Conservation (phyloP, 139 green algal genomes). For the Haematococcus sp. region DNA sequence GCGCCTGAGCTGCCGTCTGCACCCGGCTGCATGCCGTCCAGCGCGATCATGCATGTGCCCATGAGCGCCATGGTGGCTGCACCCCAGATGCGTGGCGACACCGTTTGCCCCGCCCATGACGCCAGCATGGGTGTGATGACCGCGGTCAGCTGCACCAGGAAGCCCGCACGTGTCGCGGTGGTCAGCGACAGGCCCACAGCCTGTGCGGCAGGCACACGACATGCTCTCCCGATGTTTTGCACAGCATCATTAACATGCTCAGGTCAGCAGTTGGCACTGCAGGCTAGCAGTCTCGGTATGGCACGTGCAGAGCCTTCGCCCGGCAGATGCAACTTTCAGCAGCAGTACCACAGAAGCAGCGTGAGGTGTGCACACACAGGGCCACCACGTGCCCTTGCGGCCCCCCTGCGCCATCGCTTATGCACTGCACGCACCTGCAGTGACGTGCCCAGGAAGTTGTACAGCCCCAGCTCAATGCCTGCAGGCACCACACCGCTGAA, state of each 20-base stretch:
- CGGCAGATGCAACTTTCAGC: no score
- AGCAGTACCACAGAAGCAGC: no score
- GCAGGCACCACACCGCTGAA: constrained; percentile 8
- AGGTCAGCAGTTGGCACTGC: no score
- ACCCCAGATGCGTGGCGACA: constrained; percentile 25
- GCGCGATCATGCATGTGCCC: constrained; percentile 43
- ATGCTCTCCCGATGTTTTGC: no score
- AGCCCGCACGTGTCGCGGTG: constrained; percentile 47
- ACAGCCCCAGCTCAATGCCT: constrained; percentile 26
- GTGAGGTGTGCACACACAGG: no score
- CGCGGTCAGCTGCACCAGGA: constrained; percentile 52
- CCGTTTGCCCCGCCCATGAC: constrained; percentile 32
- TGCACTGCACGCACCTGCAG: no score
- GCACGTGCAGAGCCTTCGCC: neutral
- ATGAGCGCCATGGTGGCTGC: constrained; percentile 36
- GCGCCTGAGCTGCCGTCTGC: constrained; percentile 1
- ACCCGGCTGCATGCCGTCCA: constrained; percentile 27
- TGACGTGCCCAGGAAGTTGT: constrained; percentile 52
- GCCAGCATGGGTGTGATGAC: constrained; percentile 49
- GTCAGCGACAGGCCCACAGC: constrained; percentile 12
- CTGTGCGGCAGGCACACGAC: no score
- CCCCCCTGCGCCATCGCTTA: no score
- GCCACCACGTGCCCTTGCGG: no score
- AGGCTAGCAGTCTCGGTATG: no score
- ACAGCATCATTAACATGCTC: no score